Evolutionary conservation across 2,329 filamentous ascomycete genomes (phyloP), one percentile per base, ranked within the genome.

Genomic region (Reticulascus tulasneorum): DNA sequence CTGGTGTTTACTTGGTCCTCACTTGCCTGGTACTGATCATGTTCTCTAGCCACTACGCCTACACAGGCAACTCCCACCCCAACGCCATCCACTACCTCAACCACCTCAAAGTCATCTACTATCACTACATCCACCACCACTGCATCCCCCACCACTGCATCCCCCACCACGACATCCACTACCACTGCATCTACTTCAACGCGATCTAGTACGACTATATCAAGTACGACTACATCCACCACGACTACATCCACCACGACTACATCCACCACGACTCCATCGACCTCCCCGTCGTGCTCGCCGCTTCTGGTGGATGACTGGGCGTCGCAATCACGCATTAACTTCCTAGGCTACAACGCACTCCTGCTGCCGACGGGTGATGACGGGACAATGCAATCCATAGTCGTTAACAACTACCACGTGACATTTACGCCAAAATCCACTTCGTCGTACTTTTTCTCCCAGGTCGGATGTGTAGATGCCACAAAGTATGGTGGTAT

Each of bases 291-390:
- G 22, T 42, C 45, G 1, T 75, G 71, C 49, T 54, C 58, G 9
- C 52, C 60, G 23, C 54, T 74, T 7, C 50, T 76, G 18, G 64
- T 80, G 35, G 77, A 81, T 44, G 77, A 81, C 58, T 81, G 73
- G 67, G 65, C 64, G 35, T 80, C 76, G 8, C 77, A 81, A 51
- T 80, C 76, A 6, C 73, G 76, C 20, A 55, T 80, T 34, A 77
- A 72, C 2, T 81, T 81, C 54, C 56, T 81, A 12, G 73, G 63
- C 48, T 80, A 80, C 61, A 81, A 81, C 49, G 65, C 76, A 23
- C 60, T 79, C 58, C 58, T 71, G 3, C 59, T 71, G 44, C 63
- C 76, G 5, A 71, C 71, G 6, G 76, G 73, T 22, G 73, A 78
- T 44, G 77, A 80, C 51, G 68, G 57, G 3, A 71, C 71, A 7